Base-by-base conservation (phyloP, 352 stramenopile species). In the Phytophthora agathidicida region DNA sequence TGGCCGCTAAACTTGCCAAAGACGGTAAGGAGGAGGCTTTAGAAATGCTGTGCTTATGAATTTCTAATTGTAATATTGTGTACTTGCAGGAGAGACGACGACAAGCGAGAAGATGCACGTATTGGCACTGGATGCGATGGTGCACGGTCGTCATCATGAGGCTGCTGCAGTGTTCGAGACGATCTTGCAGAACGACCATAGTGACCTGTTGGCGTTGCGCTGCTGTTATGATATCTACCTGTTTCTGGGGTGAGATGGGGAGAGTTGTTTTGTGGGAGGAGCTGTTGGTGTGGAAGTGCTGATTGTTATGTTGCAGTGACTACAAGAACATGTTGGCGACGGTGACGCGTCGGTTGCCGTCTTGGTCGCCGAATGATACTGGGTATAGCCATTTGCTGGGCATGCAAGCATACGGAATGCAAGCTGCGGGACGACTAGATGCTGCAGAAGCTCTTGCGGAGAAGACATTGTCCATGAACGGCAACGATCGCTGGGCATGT, bases 401-500 rank as follows among this genome's bases (percentile, higher is more conserved):
- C 3, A 91, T 96, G 81, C 86, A 96, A 57, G 86, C 86, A 28
- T 96, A 90, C 33, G 86, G 79, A n/a, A 70, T 96, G 32, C 79
- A 91, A 35, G 71, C 73, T 37, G 65, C 67, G 23, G 86, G 86
- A 9, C 71, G 75, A 19, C 60, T 93, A 14, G 86, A 91, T 54
- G 83, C 77, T 8, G 83, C 86, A 0, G 77, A 93, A 28, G 57
- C 62, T 27, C 23, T 96, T 16, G 84, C 83, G 4, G 82, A 96
- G 58, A 90, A 91, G 44, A 71, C 86, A n/a, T 47, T 94, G 13
- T 91, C 84, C 7, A 87, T 94, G 83, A 91, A 94, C 38, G 77
- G 80, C 43, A 90, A 94, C 28, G 86, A 96, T 51, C 80, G 80
- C 2, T 92, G 80, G 82, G 86, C 86, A 9, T 93, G 86, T 95